These are phyloP conservation scores for Pecoramyces ruminantium DNA, from an alignment of 192 early-diverging fungal species.

Conservation along the genomic window DNA sequence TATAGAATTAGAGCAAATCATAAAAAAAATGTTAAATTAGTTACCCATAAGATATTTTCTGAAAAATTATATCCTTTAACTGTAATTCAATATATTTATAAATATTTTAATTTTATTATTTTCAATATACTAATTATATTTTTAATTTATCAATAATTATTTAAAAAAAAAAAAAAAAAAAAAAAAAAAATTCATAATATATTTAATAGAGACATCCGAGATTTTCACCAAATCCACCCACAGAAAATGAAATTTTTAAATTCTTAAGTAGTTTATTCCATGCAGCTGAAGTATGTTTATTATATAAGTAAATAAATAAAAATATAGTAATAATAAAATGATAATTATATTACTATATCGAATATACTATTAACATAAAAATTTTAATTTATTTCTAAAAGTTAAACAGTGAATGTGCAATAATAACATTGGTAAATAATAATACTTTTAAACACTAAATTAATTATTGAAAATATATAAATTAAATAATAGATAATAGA, in stretches of 20 bases:
- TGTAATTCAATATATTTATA: constrained; percentile 1
- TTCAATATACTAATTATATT: too few species aligned
- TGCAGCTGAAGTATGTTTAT: constrained; percentile 36
- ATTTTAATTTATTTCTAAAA: not conserved
- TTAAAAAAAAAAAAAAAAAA: too few species aligned
- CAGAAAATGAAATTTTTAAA: constrained; percentile 34
- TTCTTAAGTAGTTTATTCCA: constrained; percentile 50
- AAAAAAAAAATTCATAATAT: too few species aligned
- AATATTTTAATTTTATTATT: too few species aligned
- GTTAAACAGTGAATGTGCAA: constrained; percentile 35
- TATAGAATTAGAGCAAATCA: not conserved
- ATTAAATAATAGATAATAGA: too few species aligned
- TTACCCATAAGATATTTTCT: constrained; percentile 26
- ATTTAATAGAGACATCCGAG: constrained; percentile 23
- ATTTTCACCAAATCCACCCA: constrained; percentile 13
- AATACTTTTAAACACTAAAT: too few species aligned
- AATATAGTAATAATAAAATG: not conserved
- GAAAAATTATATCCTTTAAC: constrained; percentile 30
- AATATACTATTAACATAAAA: too few species aligned
- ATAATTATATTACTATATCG: too few species aligned
- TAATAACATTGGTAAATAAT: constrained; percentile 28
- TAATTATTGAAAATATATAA: too few species aligned
- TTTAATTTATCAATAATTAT: too few species aligned
- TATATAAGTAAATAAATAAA: too few species aligned
- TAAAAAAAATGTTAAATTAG: constrained; percentile 3